Evolutionary conservation across 176 grass and related monocot species (phyloP).

Genomic region (Avena eriantha): DNA sequence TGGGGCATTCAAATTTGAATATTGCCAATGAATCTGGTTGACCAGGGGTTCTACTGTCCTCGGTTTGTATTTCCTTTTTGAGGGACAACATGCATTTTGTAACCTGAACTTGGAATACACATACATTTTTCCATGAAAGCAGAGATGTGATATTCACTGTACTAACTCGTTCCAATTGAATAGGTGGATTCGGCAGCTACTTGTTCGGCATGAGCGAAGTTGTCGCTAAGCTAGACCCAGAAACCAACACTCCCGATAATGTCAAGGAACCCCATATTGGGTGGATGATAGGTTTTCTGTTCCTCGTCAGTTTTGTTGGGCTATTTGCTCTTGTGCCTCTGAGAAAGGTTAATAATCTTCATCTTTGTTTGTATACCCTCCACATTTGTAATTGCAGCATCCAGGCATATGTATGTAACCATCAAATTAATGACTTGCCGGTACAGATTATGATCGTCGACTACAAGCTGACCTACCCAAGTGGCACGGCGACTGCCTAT

Average conservation of each 20-base stretch:
- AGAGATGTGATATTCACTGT: constrained; percentile 12
- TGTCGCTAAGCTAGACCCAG: constrained; percentile 54
- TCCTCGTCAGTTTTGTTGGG: constrained; percentile 71
- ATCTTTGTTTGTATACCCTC: background rate
- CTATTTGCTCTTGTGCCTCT: constrained; percentile 79
- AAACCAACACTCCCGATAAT: constrained; percentile 57
- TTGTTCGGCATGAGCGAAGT: constrained; percentile 72
- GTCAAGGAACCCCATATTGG: constrained; percentile 63
- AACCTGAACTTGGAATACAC: background rate
- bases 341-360: constrained; percentile 62
- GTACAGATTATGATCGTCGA: constrained; percentile 83
- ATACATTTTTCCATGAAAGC: background rate
- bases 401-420: background rate
- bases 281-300: constrained; percentile 82
- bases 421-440: background rate
- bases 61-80: background rate
- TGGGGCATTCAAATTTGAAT: no score
- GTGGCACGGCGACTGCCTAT: constrained; percentile 64
- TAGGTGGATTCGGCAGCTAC: constrained; percentile 75
- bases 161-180: constrained; percentile 37
- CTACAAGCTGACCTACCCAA: constrained; percentile 75
- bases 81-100: background rate
- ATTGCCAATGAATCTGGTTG: background rate
- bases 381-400: background rate
- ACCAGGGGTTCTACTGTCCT: background rate